Base-by-base conservation (phyloP, 768 basidiomycete species). In the Tulasnella sp. region DNA sequence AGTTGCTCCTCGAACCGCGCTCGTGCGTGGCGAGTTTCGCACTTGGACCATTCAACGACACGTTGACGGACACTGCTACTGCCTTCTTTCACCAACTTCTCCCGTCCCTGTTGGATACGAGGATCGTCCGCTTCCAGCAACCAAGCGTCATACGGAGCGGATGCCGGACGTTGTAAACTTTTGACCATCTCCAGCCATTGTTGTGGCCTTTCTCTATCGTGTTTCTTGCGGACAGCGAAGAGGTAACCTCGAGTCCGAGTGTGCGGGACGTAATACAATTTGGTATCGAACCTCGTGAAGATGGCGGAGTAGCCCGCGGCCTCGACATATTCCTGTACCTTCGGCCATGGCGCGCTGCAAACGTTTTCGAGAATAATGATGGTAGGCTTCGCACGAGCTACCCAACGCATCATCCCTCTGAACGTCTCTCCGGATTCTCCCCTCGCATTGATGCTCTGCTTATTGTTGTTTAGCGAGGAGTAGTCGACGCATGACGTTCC, bases 401-500 rank as follows among this genome's bases (percentile, higher is more conserved):
- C 86, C 89, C 91, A 97, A 29, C 80, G 80, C 78, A 94, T 82
- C 94, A 97, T 97, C 8, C 94, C 94, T 44, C 84, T 80, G 70
- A 96, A 97, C 0, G 94, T 97, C 38, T 87, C 78, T 5, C 94
- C 92, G 13, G 92, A 95, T 71, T 97, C 94, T 48, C 94, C 94
- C 60, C 86, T 84, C 4, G 78, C 90, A 49, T 90, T 83, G 29
- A 97, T 88, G 32, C 82, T 85, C 70, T 97, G 90, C 69, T 90
- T 90, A 68, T 88, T 80, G 65, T 86, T 92, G 70, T 97, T 97
- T 60, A 97, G 78, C 67, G 86, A 90, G n/a, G 94, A 96, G 65
- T 95, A 96, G 68, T 96, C 94, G 64, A 96, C 93, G 63, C 94
- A 97, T 21, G 92, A 95, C 1, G 94, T 97, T 29, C 94, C 94